Conservation (phyloP, 352 stramenopile species). For the Globisporangium recalcitrans region DNA sequence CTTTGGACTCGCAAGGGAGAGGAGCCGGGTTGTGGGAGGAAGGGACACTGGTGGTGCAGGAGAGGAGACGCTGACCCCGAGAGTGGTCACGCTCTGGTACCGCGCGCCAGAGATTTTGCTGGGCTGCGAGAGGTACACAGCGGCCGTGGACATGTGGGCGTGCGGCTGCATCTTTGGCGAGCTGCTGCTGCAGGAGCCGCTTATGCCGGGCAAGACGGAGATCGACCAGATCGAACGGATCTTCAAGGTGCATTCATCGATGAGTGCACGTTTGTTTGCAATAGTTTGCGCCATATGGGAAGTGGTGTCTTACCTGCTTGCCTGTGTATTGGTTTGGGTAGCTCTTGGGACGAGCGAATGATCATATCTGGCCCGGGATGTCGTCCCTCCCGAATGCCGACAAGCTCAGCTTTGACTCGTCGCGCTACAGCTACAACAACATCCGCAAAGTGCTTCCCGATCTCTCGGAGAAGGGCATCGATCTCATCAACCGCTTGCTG, state of each 20-base stretch:
- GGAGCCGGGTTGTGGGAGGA: constrained; percentile 48
- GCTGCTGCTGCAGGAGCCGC: constrained; percentile 45
- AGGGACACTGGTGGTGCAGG: no score
- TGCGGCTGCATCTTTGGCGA: constrained; percentile 62
- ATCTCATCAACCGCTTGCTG: constrained; percentile 43
- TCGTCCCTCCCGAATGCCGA: constrained; percentile 32
- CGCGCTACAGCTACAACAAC: constrained; percentile 33
- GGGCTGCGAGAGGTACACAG: constrained; percentile 77
- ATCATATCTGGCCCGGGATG: constrained; percentile 58
- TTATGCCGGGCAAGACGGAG: constrained; percentile 63
- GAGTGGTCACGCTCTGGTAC: constrained; percentile 95
- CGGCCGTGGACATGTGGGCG: constrained; percentile 90
- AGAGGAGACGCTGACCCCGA: constrained; percentile 43
- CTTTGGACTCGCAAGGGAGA: constrained; percentile 54
- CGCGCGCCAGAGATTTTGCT: constrained; percentile 91
- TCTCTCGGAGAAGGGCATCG: constrained; percentile 37
- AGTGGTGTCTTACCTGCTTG: background rate
- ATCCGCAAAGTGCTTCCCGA: constrained; percentile 32
- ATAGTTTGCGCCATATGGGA: no score
- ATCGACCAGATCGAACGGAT: constrained; percentile 66
- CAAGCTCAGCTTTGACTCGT: constrained; percentile 33
- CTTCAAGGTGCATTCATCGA: constrained; percentile 33
- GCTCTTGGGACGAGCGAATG: constrained; percentile 54
- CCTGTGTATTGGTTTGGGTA: constrained; percentile 9
- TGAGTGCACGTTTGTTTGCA: background rate